Evolutionary conservation across 2,329 filamentous ascomycete genomes (phyloP), one percentile per base, ranked within the genome.

Genomic region (Herpomyces periplanetae): DNA sequence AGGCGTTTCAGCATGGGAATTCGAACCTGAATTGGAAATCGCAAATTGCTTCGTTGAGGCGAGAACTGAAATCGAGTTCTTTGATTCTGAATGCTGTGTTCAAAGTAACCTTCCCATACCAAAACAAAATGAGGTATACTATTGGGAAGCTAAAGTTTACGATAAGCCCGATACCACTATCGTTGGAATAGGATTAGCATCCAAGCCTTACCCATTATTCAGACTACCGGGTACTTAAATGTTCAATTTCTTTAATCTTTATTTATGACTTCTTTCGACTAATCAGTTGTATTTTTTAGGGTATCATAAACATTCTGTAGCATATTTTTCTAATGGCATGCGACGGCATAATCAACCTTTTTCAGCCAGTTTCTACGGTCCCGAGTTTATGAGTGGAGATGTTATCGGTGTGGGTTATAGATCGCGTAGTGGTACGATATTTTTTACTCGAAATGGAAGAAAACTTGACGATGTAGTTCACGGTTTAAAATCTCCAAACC

Each of bases 121-220:
- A 7, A 96, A 96, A 34, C 80, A 96, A 35, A 96, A 96, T 34
- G 80, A 96, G 33, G 75, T 91, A 5, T 96, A 96, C 39, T 96
- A 96, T 40, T 96, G 80, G 80, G 80, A 96, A 39, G 66, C 73
- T 21, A 96, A 96, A 45, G 63, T 96, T 20, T 96, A 84, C 41
- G 80, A 96, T 25, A 91, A 91, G 41, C 71, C 80, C 3, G 80
- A 91, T 26, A 56, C 45, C 23, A 85, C 69, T 0, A 43, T 69
- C 27, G 51, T 96, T 25, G 73, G 65, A 34, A 71, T 96, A 29
- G 80, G 80, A 28, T 65, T 96, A 47, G 65, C 66, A 17, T 96
- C 80, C 9, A 96, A 96, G 35, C 80, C 80, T 4, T 96, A 96
- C 37, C 80, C 80, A 8, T 44, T 91, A 18, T 96, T 96, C 37